Conservation (phyloP, 2,329 filamentous ascomycete genomes). For the Cytospora schulzeri region DNA sequence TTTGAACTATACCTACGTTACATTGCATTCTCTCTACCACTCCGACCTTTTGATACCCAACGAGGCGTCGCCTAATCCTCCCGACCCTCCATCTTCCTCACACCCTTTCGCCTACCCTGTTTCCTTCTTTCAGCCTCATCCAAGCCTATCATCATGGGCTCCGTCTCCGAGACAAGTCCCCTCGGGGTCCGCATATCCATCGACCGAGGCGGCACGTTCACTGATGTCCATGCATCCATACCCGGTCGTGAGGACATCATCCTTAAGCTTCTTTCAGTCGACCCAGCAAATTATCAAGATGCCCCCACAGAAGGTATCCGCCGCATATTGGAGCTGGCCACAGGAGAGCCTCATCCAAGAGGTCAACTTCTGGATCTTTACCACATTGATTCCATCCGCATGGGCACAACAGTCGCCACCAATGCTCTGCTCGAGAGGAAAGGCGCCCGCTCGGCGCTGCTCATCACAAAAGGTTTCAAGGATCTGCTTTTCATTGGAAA, state of each 20-base stretch:
- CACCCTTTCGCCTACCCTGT: neutral
- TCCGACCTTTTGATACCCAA: neutral
- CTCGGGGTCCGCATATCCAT: conserved; percentile 27
- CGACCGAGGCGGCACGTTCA: conserved; percentile 67
- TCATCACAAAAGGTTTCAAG: conserved; percentile 34
- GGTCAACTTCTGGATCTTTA: conserved; percentile 16
- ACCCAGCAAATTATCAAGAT: conserved; percentile 68
- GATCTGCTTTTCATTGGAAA: conserved; percentile 37
- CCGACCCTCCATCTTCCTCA: neutral
- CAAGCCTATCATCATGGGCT: conserved; percentile 12
- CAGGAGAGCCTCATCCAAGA: conserved; percentile 40
- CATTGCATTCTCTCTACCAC: neutral
- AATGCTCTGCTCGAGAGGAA: conserved; percentile 27
- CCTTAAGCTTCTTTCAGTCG: conserved; percentile 70
- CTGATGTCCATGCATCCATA: conserved; percentile 65
- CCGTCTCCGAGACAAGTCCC: conserved; percentile 7
- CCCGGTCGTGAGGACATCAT: conserved; percentile 64
- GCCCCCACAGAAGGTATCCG: conserved; percentile 68
- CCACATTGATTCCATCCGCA: conserved; percentile 23
- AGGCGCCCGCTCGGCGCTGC: conserved; percentile 25
- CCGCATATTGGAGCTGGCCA: conserved; percentile 45
- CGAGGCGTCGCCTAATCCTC: neutral
- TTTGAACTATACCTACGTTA: neutral
- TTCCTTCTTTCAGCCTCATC: neutral
- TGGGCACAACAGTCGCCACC: conserved; percentile 27